Percentiles rank a stretch among this genome's conserved stretches.
Evolutionary conservation across 495 filamentous ascomycete species (phyloP).

Genomic region (Aspergillus nidulans): DNA sequence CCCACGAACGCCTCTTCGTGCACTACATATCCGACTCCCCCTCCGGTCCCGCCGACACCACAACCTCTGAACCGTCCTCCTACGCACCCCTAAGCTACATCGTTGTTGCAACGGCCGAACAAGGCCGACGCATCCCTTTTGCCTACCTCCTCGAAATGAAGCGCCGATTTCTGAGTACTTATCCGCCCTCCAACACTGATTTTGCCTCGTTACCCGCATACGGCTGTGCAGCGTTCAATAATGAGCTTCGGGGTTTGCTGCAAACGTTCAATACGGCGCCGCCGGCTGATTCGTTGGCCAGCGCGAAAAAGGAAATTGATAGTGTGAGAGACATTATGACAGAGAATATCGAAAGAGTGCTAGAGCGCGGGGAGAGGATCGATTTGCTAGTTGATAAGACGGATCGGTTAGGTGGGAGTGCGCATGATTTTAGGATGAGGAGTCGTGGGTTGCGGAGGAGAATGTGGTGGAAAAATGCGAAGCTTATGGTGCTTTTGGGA

Average conservation of each 20-base stretch:
- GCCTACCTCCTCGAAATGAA: slow-evolving; percentile 91
- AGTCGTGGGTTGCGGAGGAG: slow-evolving; percentile 76
- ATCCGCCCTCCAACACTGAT: slow-evolving; percentile 62
- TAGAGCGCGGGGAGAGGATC: slow-evolving; percentile 93
- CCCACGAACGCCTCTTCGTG: slow-evolving; percentile 83
- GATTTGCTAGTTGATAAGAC: slow-evolving; percentile 97
- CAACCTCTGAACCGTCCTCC: slow-evolving; percentile 41
- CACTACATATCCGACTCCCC: slow-evolving; percentile 91
- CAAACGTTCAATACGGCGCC: slow-evolving; percentile 77
- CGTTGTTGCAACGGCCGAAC: slow-evolving; percentile 68
- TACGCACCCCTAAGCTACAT: slow-evolving; percentile 82
- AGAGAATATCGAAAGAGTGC: slow-evolving; percentile 92
- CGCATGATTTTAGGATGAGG: slow-evolving; percentile 83
- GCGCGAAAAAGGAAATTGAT: slow-evolving; percentile 84
- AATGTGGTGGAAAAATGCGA: slow-evolving; percentile 99
- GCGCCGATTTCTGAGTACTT: slow-evolving; percentile 75
- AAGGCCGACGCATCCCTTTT: slow-evolving; percentile 85
- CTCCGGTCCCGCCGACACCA: slow-evolving; percentile 43
- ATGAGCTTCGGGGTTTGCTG: slow-evolving; percentile 70
- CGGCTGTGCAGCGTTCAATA: slow-evolving; percentile 83
- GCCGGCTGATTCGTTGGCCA: slow-evolving; percentile 77
- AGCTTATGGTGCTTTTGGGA: slow-evolving; percentile 79
- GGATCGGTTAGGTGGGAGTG: slow-evolving; percentile 78
- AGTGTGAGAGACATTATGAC: slow-evolving; percentile 96
- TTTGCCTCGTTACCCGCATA: slow-evolving; percentile 80